Base-by-base conservation (phyloP, 225 moss, liverwort and hornwort species). In the Marchantia paleacea region DNA sequence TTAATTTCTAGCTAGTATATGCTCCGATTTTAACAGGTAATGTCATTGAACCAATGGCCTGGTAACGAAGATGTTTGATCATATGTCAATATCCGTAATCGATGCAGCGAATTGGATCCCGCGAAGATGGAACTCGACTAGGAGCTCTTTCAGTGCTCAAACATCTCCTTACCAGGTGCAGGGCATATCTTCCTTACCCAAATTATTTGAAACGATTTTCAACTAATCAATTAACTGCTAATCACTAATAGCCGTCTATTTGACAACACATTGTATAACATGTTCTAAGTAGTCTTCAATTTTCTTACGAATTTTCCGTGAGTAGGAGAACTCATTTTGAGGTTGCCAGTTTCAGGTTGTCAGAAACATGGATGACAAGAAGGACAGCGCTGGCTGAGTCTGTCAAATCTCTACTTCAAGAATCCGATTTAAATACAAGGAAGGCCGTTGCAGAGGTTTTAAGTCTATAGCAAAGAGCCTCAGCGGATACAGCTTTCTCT, bases 121-220 rank as follows among this genome's bases (percentile, higher is more conserved):
- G 93, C 80, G 97, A 99, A 88, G 97, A 95, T 82, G 87, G 89
- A 74, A 83, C 90, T 72, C 88, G 97, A 73, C 87, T 99, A 76
- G 97, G 97, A 75, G 90, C 97, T 77, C 95, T 95, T 71, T 87
- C 95, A 80, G 93, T 99, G 65, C 86, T 99, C 78, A 95, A 88
- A 85, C 93, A 99, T 88, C 84, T 94, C 75, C 86, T 99, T 52
- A 92, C 91, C 73, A 93, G 97, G 97, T 99, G 82, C 57, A 24
- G 72, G 22, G 3, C 51, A 18, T 62, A 24, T 8, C n/a, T 58
- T 15, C 58, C 10, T 58, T 20, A 16, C 15, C 58, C 58, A 58
- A 58, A 3, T 58, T 20, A 58, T 14, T 15, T 15, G 20, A 58
- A 58, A 20, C 58, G 20, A 12, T 58, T 16, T 58, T 16, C 18